phyloP scores from a whole-genome alignment of 306 rosid genomes.

The Amphicarpaea edgeworthii region DNA sequence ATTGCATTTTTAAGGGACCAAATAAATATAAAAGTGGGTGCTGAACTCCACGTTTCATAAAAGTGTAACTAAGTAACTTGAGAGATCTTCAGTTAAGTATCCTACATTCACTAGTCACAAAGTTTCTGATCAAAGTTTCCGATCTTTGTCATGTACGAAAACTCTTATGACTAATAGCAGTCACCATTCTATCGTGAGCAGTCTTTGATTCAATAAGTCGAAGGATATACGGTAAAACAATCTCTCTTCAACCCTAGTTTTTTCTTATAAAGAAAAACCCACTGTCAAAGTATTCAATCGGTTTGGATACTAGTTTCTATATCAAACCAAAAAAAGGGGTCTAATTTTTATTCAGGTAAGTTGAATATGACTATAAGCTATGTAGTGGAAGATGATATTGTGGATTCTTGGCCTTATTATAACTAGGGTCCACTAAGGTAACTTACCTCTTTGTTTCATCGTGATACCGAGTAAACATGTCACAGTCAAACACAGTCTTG shows the following conservation, averaged over 20 bases:
- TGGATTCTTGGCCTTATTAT: neutral
- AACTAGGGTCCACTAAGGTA: neutral
- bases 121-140: too few relatives aligned
- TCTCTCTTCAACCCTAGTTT: neutral
- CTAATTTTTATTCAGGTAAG: neutral
- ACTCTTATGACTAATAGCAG: too few relatives aligned
- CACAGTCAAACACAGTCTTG: constrained; percentile 3
- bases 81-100: too few relatives aligned
- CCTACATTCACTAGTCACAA: too few relatives aligned
- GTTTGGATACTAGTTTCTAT: neutral
- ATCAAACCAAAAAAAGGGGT: neutral
- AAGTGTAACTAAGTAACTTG: too few relatives aligned
- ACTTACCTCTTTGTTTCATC: constrained; percentile 4
- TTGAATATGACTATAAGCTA: neutral
- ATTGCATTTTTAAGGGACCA: neutral
- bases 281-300: neutral
- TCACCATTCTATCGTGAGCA: too few relatives aligned
- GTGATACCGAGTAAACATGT: neutral
- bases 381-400: neutral
- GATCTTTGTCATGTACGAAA: too few relatives aligned
- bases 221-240: too few relatives aligned
- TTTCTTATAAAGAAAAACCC: neutral
- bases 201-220: too few relatives aligned
- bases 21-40: neutral
- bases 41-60: constrained; percentile 42